These are phyloP conservation scores for Citropsis articulata DNA, from an alignment of 345 rosid species.

Conservation along the genomic window DNA sequence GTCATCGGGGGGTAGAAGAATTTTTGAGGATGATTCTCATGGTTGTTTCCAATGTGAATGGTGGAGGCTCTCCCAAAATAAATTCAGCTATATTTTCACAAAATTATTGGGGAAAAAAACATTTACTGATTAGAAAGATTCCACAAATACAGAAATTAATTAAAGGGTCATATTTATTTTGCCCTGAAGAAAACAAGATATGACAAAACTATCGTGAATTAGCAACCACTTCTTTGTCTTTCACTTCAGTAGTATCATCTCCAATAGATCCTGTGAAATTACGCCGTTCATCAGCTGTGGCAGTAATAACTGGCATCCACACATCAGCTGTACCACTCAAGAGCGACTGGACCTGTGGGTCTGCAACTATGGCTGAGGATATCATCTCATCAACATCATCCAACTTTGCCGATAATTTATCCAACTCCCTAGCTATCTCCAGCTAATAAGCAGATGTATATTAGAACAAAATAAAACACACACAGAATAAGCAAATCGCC, in stretches of 20 bases:
- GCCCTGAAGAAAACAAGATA: not conserved
- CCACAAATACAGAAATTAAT: not conserved
- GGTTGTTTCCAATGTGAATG: not conserved
- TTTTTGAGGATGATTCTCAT: not conserved
- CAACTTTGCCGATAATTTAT: slow-evolving; percentile 71
- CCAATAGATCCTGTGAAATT: slow-evolving; percentile 46
- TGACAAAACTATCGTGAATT: not conserved
- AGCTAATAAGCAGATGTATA: slow-evolving; percentile 27
- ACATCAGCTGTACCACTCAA: slow-evolving; percentile 74
- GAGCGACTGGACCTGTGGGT: slow-evolving; percentile 72
- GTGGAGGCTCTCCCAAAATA: not conserved
- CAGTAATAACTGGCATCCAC: slow-evolving; percentile 91
- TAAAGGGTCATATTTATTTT: not conserved
- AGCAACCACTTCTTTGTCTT: not conserved
- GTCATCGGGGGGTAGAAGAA: not conserved
- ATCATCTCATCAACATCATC: slow-evolving; percentile 86
- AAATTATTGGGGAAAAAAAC: not conserved
- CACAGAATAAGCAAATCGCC: not conserved
- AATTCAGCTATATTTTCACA: not conserved
- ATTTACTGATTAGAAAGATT: not conserved
- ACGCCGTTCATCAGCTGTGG: slow-evolving; percentile 61
- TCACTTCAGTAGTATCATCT: slow-evolving; percentile 19
- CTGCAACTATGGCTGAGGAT: slow-evolving; percentile 59
- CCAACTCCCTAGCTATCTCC: slow-evolving; percentile 81
- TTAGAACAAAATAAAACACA: not conserved